A percentile compares a stretch with the other conserved stretches of the same genome.
Evolutionary conservation across 371 early-diverging fungal genomes (phyloP).

Genomic region (Mortierella sp.): DNA sequence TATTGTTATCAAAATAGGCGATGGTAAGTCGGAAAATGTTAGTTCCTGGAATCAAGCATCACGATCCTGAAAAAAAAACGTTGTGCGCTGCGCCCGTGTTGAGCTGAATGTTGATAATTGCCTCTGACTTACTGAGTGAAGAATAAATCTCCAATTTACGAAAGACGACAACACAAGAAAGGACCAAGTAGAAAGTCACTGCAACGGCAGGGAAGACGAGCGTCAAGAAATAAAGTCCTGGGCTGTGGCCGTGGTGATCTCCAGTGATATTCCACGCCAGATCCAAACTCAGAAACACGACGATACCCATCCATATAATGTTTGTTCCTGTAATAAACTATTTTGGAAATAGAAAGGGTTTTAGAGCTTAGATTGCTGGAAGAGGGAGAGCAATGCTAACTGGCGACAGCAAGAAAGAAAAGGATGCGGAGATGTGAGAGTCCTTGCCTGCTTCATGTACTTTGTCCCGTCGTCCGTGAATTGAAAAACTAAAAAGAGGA

Average conservation of each 20-base stretch:
- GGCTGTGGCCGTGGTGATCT: conserved; percentile 25
- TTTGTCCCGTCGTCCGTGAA: conserved; percentile 42
- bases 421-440: not conserved
- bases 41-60: not conserved
- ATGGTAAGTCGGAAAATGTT: conserved; percentile 11
- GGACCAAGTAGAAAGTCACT: conserved; percentile 16
- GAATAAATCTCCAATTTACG: conserved; percentile 24
- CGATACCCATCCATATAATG: conserved; percentile 16
- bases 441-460: conserved; percentile 19
- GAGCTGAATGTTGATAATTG: not conserved
- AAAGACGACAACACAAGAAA: conserved; percentile 19
- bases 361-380: not conserved
- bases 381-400: not conserved
- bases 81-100: not conserved
- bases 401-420: not conserved
- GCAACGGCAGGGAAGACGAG: conserved; percentile 29
- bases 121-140: conserved; percentile 14
- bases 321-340: conserved; percentile 33
- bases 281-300: conserved; percentile 21
- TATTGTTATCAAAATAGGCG: not conserved
- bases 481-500: conserved; percentile 31
- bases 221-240: conserved; percentile 31
- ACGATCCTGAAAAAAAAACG: not conserved
- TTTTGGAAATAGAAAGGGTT: too few species aligned
- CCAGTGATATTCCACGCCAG: conserved; percentile 29